phyloP scores from a whole-genome alignment of 2,329 filamentous ascomycete species.

The Biscogniauxia mediterranea region DNA sequence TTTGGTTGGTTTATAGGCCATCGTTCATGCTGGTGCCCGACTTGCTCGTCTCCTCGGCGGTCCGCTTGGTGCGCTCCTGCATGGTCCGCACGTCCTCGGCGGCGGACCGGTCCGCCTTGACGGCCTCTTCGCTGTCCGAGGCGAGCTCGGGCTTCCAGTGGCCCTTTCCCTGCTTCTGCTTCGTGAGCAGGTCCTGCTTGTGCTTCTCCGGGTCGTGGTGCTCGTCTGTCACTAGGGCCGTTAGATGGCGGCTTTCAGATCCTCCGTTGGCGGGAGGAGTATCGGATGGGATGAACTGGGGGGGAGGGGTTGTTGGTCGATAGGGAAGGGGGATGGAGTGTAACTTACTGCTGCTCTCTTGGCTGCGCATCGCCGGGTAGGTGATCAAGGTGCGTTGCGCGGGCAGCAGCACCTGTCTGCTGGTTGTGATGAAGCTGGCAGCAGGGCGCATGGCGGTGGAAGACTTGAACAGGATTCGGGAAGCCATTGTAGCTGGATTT shows the following conservation, averaged over 20 bases:
- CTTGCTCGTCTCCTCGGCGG: constrained; percentile 49
- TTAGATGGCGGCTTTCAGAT: no score
- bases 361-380: constrained; percentile 23
- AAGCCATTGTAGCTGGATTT: constrained; percentile 29
- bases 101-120: constrained; percentile 63
- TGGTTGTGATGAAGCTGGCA: constrained; percentile 23
- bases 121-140: constrained; percentile 73
- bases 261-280: constrained; percentile 8
- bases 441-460: constrained; percentile 20
- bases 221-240: constrained; percentile 22
- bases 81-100: constrained; percentile 47
- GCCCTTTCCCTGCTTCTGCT: constrained; percentile 67
- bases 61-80: constrained; percentile 58
- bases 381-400: constrained; percentile 24
- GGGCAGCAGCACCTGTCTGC: constrained; percentile 22
- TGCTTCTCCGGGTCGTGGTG: constrained; percentile 51
- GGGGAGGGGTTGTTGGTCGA: not conserved
- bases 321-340: no score
- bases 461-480: constrained; percentile 27
- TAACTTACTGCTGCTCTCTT: constrained; percentile 27
- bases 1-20: constrained; percentile 32
- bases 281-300: not conserved
- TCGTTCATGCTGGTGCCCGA: constrained; percentile 49
- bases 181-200: constrained; percentile 60
- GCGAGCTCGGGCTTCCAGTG: constrained; percentile 79